Evolutionary conservation across 2,329 filamentous ascomycete genomes (phyloP).

Genomic region (Epichloe coenophiala): DNA sequence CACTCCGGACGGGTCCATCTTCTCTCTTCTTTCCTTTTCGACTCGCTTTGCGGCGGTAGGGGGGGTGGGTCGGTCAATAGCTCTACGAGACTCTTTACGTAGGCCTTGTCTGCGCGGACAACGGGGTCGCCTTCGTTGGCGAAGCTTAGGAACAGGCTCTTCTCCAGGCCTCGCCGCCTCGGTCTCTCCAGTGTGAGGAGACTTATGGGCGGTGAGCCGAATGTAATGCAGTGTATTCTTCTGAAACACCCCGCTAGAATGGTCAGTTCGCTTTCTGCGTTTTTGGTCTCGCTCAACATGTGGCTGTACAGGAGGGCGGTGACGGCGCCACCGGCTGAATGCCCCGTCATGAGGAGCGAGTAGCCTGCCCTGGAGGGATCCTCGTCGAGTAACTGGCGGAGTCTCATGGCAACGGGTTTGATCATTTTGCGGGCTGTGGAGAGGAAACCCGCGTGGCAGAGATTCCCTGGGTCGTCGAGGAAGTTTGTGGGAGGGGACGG

Average conservation of each 20-base stretch:
- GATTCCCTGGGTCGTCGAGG: no score
- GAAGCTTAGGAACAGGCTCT: constrained; percentile 66
- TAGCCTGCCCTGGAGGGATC: constrained; percentile 52
- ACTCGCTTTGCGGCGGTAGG: no score
- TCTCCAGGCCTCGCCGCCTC: constrained; percentile 31
- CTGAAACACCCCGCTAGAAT: constrained; percentile 58
- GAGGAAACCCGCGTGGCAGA: no score
- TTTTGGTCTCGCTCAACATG: constrained; percentile 50
- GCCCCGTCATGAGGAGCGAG: constrained; percentile 58
- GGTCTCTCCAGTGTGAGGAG: constrained; percentile 55
- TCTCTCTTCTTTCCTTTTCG: no score
- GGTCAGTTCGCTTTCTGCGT: constrained; percentile 54
- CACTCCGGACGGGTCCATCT: no score
- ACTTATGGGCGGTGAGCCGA: constrained; percentile 69
- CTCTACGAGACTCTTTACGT: constrained; percentile 58
- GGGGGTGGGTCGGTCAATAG: constrained; percentile 37
- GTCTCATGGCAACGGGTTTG: no score
- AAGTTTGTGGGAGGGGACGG: no score
- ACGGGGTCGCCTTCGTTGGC: constrained; percentile 82
- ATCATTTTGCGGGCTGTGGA: no score
- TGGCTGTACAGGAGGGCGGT: constrained; percentile 49
- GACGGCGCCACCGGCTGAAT: constrained; percentile 61
- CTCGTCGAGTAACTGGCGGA: constrained; percentile 57
- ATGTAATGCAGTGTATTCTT: constrained; percentile 71
- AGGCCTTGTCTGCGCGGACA: constrained; percentile 59